Percentiles rank a stretch among this genome's conserved stretches.
Conservation (phyloP, 108 stramenopile genomes). For the Cyclotella cryptica region DNA sequence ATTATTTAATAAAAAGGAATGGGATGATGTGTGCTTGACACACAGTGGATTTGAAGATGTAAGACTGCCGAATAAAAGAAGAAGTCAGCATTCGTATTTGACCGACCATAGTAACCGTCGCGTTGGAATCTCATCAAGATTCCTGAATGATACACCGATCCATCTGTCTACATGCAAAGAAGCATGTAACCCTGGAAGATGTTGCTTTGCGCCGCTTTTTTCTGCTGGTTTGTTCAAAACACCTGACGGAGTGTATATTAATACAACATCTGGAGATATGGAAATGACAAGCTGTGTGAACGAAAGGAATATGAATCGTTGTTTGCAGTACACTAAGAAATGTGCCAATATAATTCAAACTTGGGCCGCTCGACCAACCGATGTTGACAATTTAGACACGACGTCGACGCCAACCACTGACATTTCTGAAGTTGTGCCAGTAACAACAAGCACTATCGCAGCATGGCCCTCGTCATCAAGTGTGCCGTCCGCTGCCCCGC, state of each 20-base stretch:
- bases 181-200: not conserved
- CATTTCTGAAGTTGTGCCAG: no score
- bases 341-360: slow-evolving; percentile 4
- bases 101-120: no score
- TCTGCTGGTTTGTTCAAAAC: no score
- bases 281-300: not conserved
- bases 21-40: slow-evolving; percentile 12
- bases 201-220: no score
- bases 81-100: no score
- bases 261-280: not conserved
- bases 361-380: not conserved
- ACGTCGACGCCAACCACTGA: not conserved
- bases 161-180: not conserved
- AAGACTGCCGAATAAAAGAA: not conserved
- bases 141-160: not conserved
- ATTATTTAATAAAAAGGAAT: slow-evolving; percentile 9
- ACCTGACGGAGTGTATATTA: no score
- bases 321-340: not conserved
- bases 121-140: not conserved
- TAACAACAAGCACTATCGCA: no score
- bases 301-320: not conserved
- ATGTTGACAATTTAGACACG: not conserved
- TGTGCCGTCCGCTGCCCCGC: not conserved
- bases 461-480: not conserved
- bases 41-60: not conserved